Conservation (phyloP, 2,329 filamentous ascomycete species). For the Trichoderma sp. region DNA sequence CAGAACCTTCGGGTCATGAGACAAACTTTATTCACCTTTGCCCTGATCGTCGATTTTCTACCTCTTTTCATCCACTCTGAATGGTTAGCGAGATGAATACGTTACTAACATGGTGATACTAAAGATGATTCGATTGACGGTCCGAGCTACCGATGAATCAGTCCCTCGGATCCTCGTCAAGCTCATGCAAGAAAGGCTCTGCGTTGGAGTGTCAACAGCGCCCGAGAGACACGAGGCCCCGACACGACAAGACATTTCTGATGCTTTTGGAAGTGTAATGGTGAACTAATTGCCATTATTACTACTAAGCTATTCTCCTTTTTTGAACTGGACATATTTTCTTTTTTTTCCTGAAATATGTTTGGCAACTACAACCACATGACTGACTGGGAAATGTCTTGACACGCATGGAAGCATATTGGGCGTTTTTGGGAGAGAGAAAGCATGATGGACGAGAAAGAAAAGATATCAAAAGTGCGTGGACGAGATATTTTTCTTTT, state of each 20-base stretch:
- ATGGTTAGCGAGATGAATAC: not conserved
- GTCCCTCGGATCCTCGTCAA: constrained; percentile 81
- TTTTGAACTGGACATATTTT: not conserved
- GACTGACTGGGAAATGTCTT: constrained; percentile 45
- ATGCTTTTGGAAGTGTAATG: constrained; percentile 61
- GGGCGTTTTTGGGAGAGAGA: constrained; percentile 35
- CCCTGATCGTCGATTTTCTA: constrained; percentile 13
- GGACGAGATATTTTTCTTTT: not conserved
- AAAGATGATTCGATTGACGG: constrained; percentile 93
- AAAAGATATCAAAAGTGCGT: constrained; percentile 9
- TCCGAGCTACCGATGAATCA: constrained; percentile 89
- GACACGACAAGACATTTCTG: constrained; percentile 56
- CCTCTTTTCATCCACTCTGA: not conserved
- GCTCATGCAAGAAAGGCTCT: constrained; percentile 83
- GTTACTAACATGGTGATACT: constrained; percentile 16
- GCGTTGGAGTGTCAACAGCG: constrained; percentile 53
- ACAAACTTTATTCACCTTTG: constrained; percentile 25
- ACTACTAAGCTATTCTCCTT: constrained; percentile 15
- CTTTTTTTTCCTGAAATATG: constrained; percentile 19
- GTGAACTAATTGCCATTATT: constrained; percentile 42
- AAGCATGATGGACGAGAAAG: constrained; percentile 18
- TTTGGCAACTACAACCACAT: constrained; percentile 23
- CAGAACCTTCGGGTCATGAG: constrained; percentile 28
- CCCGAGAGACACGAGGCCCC: constrained; percentile 48
- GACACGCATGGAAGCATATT: constrained; percentile 49